Percentiles rank a stretch among this genome's conserved stretches.
Conservation (phyloP, 306 rosid genomes). For the Acacia confusa region DNA sequence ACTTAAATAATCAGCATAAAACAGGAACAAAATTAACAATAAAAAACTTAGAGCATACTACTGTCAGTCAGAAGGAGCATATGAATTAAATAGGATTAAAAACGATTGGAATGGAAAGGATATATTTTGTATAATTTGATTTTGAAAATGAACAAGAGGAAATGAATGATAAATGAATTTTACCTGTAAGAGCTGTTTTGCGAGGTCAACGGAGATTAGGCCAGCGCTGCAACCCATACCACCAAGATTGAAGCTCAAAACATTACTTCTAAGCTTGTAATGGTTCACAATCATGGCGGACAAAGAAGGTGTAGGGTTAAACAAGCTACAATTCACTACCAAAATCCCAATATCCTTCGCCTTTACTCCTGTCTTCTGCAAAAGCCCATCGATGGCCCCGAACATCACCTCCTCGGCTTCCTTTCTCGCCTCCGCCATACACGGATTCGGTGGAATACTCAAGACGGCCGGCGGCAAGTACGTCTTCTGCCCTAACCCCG, state of each 20-base stretch:
- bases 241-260: conserved; percentile 78
- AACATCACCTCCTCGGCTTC: conserved; percentile 92
- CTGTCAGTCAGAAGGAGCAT: not conserved
- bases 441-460: conserved; percentile 73
- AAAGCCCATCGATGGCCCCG: conserved; percentile 78
- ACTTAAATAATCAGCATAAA: not conserved
- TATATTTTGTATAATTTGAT: too few species aligned
- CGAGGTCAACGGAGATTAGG: conserved; percentile 86
- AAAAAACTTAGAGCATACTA: too few species aligned
- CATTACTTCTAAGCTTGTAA: conserved; percentile 72
- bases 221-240: conserved; percentile 99
- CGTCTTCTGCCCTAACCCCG: conserved; percentile 76
- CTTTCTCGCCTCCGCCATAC: conserved; percentile 84
- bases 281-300: conserved; percentile 88
- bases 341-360: conserved; percentile 89
- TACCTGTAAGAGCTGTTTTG: conserved; percentile 84
- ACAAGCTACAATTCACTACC: conserved; percentile 83
- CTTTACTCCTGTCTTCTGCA: conserved; percentile 68
- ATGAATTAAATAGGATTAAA: too few species aligned
- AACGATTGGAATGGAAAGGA: not conserved
- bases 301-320: conserved; percentile 84
- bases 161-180: not conserved
- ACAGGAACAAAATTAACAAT: not conserved
- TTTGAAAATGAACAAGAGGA: too few species aligned
- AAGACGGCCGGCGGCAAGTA: conserved; percentile 70